A percentile compares a stretch with the other conserved stretches of the same genome.
Evolutionary conservation across 768 basidiomycete genomes (phyloP).

Genomic region (Tubosaeta sp.): DNA sequence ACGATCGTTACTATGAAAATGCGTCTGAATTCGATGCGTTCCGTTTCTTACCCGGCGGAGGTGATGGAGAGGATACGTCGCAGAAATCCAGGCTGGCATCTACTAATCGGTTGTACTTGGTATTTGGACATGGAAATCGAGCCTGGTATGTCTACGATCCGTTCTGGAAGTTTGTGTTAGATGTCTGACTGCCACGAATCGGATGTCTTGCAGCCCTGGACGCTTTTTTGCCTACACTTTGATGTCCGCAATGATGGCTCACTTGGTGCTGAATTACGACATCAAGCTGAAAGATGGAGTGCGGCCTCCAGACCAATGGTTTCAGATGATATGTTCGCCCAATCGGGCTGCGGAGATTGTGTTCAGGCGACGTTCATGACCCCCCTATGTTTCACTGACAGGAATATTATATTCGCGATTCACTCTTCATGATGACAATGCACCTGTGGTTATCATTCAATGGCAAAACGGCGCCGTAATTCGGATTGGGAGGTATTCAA

Average conservation of each 20-base stretch:
- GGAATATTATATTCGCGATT: too few relatives aligned
- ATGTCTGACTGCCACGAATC: background rate
- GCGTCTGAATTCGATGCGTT: constrained; percentile 40
- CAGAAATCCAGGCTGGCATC: constrained; percentile 28
- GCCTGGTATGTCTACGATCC: constrained; percentile 29
- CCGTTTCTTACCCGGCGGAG: constrained; percentile 34
- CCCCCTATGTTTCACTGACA: too few relatives aligned
- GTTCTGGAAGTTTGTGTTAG: background rate
- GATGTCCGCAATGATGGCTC: constrained; percentile 39
- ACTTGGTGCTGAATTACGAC: constrained; percentile 39
- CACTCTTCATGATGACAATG: too few relatives aligned
- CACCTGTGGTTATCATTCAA: too few relatives aligned
- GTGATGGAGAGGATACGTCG: constrained; percentile 20
- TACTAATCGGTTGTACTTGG: constrained; percentile 31
- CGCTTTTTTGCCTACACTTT: constrained; percentile 39
- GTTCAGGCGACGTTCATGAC: constrained; percentile 31
- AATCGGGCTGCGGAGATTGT: constrained; percentile 34
- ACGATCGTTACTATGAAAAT: constrained; percentile 41
- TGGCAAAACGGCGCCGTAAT: background rate
- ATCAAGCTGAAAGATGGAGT: constrained; percentile 34
- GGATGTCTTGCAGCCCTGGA: constrained; percentile 33
- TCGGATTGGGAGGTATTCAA: too few relatives aligned
- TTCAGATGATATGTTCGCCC: constrained; percentile 34
- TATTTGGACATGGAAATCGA: constrained; percentile 34
- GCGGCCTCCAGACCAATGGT: constrained; percentile 34